Evolutionary conservation across 1,284 basidiomycete species (phyloP), one percentile per base, ranked within the genome.

Genomic region (Sporisorium graminicola): DNA sequence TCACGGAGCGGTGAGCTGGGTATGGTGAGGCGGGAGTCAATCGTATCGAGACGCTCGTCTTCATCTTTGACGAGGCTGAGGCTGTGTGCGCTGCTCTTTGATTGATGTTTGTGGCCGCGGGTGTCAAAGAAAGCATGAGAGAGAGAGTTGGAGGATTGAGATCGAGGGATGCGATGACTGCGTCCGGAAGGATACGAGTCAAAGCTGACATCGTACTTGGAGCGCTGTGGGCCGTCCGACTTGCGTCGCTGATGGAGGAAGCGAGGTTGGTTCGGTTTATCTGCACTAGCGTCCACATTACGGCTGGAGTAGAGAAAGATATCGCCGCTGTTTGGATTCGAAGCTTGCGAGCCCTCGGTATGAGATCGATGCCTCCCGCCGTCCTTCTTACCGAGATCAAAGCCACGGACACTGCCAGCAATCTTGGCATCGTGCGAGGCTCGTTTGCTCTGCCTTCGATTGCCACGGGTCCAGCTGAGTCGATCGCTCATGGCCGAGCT

Each of bases 191-290:
- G 24, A 26, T 24, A 51, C 10, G 43, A 56, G n/a, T 63, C 62
- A 26, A 16, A 24, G 29, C 29, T 22, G 0, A 47, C 16, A n/a
- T 69, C 66, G 31, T 60, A 29, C 26, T 49, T 60, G 43, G 55
- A 63, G 5, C 73, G 64, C 42, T 61, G 57, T 16, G 67, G 73
- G 12, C 73, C 73, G 40, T 75, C 73, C 1, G 73, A 75, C 43
- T 71, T 71, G 67, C 68, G 68, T 42, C 73, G 64, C 58, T 75
- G 73, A 52, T 75, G 68, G 18, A 64, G 27, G 27, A 67, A 64
- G 35, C 67, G 67, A 42, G 57, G 54, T 22, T 56, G 62, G 9
- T 55, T 20, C 18, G 54, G 29, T 29, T 44, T 56, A 1, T 65
- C 59, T n/a, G 63, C 53, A 51, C 51, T 58, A 14, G 63, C 27